A percentile compares a stretch with the other conserved stretches of the same genome.
Conservation (phyloP, 805 yeast genomes). For the Teunomyces kruisii region DNA sequence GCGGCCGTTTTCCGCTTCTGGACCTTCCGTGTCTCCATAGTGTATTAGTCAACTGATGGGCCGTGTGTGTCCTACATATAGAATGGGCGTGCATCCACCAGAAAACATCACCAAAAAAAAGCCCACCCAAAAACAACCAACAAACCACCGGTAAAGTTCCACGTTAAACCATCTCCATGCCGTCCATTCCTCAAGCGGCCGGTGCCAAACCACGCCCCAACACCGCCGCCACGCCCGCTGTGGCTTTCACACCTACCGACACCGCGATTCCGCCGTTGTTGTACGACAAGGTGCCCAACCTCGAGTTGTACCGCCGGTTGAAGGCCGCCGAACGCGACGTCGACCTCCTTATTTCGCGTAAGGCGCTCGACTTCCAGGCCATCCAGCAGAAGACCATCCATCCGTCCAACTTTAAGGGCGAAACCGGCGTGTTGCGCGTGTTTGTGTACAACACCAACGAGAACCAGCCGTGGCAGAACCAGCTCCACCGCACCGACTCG, state of each 20-base stretch:
- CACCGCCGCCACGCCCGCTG: constrained; percentile 35
- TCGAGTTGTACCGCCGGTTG: constrained; percentile 67
- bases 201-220: constrained; percentile 30
- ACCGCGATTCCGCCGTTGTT: constrained; percentile 36
- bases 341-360: constrained; percentile 79
- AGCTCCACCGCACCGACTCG: constrained; percentile 12
- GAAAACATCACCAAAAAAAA: not conserved
- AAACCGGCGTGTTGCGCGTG: constrained; percentile 68
- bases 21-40: constrained; percentile 14
- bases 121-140: not conserved
- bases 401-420: constrained; percentile 36
- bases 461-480: constrained; percentile 81
- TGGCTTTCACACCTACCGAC: constrained; percentile 45
- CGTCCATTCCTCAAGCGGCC: constrained; percentile 17
- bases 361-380: constrained; percentile 83
- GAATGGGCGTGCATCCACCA: not conserved
- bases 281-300: constrained; percentile 58
- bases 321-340: constrained; percentile 79
- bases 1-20: constrained; percentile 21
- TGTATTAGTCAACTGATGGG: too few relatives aligned
- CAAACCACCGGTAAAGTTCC: not conserved
- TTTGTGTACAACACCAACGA: constrained; percentile 79
- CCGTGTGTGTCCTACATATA: not conserved
- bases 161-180: too few relatives aligned
- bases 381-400: constrained; percentile 41